Evolutionary conservation across 139 green algal genomes (phyloP), one percentile per base, ranked within the genome.

Genomic region (Chlorella sp.): DNA sequence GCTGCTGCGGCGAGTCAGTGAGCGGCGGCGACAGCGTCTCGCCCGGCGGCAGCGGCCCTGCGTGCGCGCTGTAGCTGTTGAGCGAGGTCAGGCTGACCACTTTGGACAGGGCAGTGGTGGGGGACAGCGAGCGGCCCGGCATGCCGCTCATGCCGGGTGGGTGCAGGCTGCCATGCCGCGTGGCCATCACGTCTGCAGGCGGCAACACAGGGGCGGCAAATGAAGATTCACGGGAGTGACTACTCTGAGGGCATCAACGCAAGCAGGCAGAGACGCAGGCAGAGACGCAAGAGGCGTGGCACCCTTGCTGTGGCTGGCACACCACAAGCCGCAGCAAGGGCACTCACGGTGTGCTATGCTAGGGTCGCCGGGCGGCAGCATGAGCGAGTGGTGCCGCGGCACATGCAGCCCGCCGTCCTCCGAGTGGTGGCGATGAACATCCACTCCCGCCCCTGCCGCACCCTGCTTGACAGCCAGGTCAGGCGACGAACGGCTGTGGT

Each of bases 91-190:
- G 81, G 47, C 44, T 72, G 44, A 87, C 36, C n/a, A 84, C 75
- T 36, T 87, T 87, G 47, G 68, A 74, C 15, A 87, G 75, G 32
- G 74, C 82, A 47, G 74, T 81, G 83, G 83, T 74, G 3, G 83
- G 83, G 18, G 83, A 87, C 32, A 84, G 79, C 41, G 64, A 75
- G 41, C 64, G 64, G 36, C 76, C 78, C 7, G 63, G 18, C 39
- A 78, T 25, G 70, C 70, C 70, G 15, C 39, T 4, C 39, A 78
- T 25, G 70, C 70, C 70, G 15, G 30, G 51, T 3, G 34, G 47
- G 9, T 36, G 32, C 80, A 71, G 26, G 79, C 64, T 69, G 79
- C 21, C 47, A 9, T 74, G 78, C 65, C 65, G 79, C 51, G 51
- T 21, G 11, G 12, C 51, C 32, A 26, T 3, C 51, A 81, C 21